Percentiles rank a stretch among this genome's conserved stretches.
Conservation (phyloP, 495 filamentous ascomycete species). For the Daldinia decipiens region DNA sequence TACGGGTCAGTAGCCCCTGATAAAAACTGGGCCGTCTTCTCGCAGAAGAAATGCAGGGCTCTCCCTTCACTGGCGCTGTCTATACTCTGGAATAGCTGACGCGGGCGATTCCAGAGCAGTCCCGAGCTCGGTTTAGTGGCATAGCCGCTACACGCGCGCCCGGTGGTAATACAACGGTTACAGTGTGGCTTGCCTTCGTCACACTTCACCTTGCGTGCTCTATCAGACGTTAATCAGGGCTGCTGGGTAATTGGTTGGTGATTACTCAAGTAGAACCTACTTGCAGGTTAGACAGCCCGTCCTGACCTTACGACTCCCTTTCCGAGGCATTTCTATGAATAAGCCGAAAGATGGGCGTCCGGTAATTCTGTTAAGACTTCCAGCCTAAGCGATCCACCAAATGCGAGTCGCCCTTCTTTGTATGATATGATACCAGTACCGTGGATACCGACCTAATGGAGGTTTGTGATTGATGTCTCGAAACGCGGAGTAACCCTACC, state of each 20-base stretch:
- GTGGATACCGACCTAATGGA: slow-evolving; percentile 5
- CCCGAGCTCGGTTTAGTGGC: slow-evolving; percentile 40
- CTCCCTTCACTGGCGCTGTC: slow-evolving; percentile 46
- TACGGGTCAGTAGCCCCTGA: slow-evolving; percentile 56
- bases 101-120: slow-evolving; percentile 40
- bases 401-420: slow-evolving; percentile 5
- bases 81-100: slow-evolving; percentile 38
- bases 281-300: slow-evolving; percentile 55
- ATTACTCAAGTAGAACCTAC: slow-evolving; percentile 38
- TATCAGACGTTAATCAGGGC: slow-evolving; percentile 20
- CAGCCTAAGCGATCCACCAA: slow-evolving; percentile 12
- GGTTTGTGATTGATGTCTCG: slow-evolving; percentile 22
- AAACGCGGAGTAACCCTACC: slow-evolving; percentile 17
- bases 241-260: slow-evolving; percentile 10
- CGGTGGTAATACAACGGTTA: slow-evolving; percentile 45
- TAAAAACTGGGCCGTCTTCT: slow-evolving; percentile 50
- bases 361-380: not conserved
- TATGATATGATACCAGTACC: not conserved
- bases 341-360: slow-evolving; percentile 5
- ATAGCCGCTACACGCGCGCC: slow-evolving; percentile 50
- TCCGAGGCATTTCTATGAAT: slow-evolving; percentile 45
- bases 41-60: slow-evolving; percentile 58
- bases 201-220: slow-evolving; percentile 53
- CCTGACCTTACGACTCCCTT: slow-evolving; percentile 52
- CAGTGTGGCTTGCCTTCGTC: slow-evolving; percentile 52